Base-by-base conservation (phyloP, 1,284 basidiomycete genomes). In the Schizophyllum amplum region DNA sequence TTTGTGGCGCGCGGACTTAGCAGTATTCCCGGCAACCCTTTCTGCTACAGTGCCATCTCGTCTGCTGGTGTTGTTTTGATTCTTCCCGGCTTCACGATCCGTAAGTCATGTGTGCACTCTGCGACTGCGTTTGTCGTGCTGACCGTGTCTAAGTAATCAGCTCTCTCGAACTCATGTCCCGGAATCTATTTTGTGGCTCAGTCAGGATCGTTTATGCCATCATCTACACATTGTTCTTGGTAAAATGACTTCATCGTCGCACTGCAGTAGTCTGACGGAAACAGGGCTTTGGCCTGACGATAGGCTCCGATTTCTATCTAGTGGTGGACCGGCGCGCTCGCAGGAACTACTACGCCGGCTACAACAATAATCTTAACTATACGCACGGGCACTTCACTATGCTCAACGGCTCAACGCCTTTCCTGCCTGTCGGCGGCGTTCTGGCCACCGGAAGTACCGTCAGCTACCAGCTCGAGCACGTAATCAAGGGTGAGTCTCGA, bases 191-290 rank as follows among this genome's bases (percentile, higher is more conserved):
- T 55, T 89, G 88, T 58, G 91, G 91, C 20, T 90, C 89, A n/a
- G 90, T 94, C 22, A 77, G 91, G 62, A 86, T 93, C 72, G 89
- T 93, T 26, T 93, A 92, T 65, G 90, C 91, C 20, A 87, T 92
- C 62, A 92, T 93, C 57, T 94, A 93, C 67, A 91, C 90, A 0
- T 74, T 93, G 50, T 92, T 93, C 70, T 72, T 93, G 60, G 87
- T 86, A 65, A 57, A 74, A 60, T 9, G n/a, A 27, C 25, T 54
- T 52, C 55, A 54, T 56, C 47, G 20, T n/a, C n/a, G 55, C 57
- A 47, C 23, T 46, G 25, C 33, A 5, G 21, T 46, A 54, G 42
- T 50, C 24, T 53, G 51, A 3, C 11, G 27, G 13, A 21, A 47
- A 5, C 64, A 88, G 87, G 90, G 91, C 17, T 94, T 93, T 68